A percentile compares a stretch with the other conserved stretches of the same genome.
Evolutionary conservation across 169 alveolate species (phyloP).

Genomic region (Eimeria maxima): DNA sequence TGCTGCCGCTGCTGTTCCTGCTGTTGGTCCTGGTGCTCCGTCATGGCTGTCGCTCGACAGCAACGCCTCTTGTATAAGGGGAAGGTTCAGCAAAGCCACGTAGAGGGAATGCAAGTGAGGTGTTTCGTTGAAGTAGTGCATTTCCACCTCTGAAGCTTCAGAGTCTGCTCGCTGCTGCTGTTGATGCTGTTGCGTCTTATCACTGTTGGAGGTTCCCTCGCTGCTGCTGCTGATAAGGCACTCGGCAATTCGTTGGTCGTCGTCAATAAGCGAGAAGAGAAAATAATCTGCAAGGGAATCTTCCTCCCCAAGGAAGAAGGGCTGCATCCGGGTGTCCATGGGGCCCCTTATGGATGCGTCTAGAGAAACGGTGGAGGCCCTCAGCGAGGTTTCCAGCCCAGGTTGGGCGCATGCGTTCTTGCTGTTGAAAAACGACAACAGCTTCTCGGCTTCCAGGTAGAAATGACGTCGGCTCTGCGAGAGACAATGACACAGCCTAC

Average conservation of each 20-base stretch:
- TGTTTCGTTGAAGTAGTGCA: slow-evolving; percentile 64
- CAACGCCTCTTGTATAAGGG: slow-evolving; percentile 63
- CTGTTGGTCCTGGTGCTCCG: slow-evolving; percentile 2
- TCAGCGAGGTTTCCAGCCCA: slow-evolving; percentile 31
- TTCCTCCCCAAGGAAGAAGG: slow-evolving; percentile 61
- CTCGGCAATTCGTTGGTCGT: slow-evolving; percentile 64
- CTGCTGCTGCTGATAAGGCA: slow-evolving; percentile 69
- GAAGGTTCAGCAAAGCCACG: slow-evolving; percentile 52
- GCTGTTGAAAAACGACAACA: slow-evolving; percentile 56
- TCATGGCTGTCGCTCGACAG: slow-evolving; percentile 65
- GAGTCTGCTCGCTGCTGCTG: slow-evolving; percentile 6
- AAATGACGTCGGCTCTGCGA: slow-evolving; percentile 71
- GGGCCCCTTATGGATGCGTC: slow-evolving; percentile 69
- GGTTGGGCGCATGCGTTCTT: not conserved
- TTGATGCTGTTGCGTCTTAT: slow-evolving; percentile 17
- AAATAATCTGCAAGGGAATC: slow-evolving; percentile 70
- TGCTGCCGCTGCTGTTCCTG: slow-evolving; percentile 27
- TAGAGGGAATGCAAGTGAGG: slow-evolving; percentile 66
- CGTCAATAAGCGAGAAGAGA: slow-evolving; percentile 51
- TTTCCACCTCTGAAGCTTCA: slow-evolving; percentile 26
- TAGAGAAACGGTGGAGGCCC: slow-evolving; percentile 10
- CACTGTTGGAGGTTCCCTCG: slow-evolving; percentile 2
- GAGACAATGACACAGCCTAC: slow-evolving; percentile 6
- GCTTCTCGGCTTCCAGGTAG: slow-evolving; percentile 59
- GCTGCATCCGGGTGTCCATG: slow-evolving; percentile 15